A percentile compares a stretch with the other conserved stretches of the same genome.
Evolutionary conservation across 2,329 filamentous ascomycete species (phyloP).

Genomic region (Chrysoporthe deuterocubensis): DNA sequence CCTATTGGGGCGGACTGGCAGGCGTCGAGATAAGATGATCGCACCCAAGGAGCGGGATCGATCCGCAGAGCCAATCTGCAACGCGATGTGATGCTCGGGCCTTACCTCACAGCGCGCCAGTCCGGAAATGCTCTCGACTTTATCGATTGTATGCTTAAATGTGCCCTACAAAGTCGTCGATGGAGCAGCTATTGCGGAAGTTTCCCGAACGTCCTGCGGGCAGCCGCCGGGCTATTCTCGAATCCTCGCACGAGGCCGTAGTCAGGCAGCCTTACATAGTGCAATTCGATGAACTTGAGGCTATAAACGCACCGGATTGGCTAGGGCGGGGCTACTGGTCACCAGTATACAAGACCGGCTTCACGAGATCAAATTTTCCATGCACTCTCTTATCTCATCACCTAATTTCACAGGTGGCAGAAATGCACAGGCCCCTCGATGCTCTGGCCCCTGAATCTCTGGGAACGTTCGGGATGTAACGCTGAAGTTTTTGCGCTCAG

Average conservation of each 20-base stretch:
- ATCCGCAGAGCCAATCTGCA: neutral
- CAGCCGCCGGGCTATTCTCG: too few species aligned
- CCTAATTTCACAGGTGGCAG: neutral
- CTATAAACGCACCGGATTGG: neutral
- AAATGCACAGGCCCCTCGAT: constrained; percentile 5
- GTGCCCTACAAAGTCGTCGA: too few species aligned
- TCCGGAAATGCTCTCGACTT: too few species aligned
- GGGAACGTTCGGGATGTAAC: constrained; percentile 1
- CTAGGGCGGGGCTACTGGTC: neutral
- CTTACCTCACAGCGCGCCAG: neutral
- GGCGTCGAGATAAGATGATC: neutral
- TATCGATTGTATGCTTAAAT: too few species aligned
- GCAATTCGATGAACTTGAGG: neutral
- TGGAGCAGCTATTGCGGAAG: too few species aligned
- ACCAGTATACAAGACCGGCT: neutral
- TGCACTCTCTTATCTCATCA: neutral
- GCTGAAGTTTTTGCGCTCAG: neutral
- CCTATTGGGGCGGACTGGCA: neutral
- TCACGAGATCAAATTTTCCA: neutral
- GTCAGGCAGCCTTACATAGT: neutral
- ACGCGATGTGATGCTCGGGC: neutral
- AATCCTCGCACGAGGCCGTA: neutral
- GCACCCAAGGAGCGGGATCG: neutral
- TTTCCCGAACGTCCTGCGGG: too few species aligned
- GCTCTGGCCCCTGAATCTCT: constrained; percentile 5